A percentile compares a stretch with the other conserved stretches of the same genome.
phyloP scores from a whole-genome alignment of 2,329 filamentous ascomycete genomes.

The Fusarium piperis region DNA sequence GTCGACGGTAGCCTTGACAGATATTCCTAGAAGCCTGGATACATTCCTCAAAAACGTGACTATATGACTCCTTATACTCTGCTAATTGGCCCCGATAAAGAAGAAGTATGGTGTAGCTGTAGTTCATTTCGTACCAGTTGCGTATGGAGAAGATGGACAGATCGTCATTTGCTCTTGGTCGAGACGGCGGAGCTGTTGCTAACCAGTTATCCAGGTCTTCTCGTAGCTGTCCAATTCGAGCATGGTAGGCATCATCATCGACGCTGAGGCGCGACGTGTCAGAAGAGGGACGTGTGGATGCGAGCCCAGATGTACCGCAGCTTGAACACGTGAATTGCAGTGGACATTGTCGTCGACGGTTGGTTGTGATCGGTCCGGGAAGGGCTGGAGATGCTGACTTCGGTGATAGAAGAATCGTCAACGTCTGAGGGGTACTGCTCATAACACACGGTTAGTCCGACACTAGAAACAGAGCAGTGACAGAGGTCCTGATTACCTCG shows the following conservation, averaged over 20 bases:
- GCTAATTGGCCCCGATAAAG: conserved; percentile 38
- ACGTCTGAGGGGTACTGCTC: conserved; percentile 2
- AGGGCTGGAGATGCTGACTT: not conserved
- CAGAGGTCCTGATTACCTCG: too few relatives aligned
- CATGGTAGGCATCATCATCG: not conserved
- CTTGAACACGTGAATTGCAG: conserved; percentile 7
- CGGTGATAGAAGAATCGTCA: conserved; percentile 4
- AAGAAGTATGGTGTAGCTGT: conserved; percentile 33
- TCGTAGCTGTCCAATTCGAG: not conserved
- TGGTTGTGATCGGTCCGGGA: not conserved
- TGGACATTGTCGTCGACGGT: conserved; percentile 2
- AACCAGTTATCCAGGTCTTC: not conserved
- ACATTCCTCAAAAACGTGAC: conserved; percentile 35
- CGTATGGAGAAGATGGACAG: conserved; percentile 1
- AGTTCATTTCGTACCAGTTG: conserved; percentile 3
- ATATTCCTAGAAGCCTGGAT: conserved; percentile 19
- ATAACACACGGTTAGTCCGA: too few relatives aligned
- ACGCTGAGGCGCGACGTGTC: not conserved
- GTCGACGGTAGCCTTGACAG: conserved; percentile 34
- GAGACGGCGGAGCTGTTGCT: not conserved
- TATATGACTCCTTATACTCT: conserved; percentile 8
- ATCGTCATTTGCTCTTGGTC: not conserved
- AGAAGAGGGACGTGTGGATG: conserved; percentile 9
- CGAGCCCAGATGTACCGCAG: conserved; percentile 7
- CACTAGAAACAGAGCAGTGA: too few relatives aligned